phyloP scores from a whole-genome alignment of 176 grass and related monocot species.

The Aegilops sharonensis region DNA sequence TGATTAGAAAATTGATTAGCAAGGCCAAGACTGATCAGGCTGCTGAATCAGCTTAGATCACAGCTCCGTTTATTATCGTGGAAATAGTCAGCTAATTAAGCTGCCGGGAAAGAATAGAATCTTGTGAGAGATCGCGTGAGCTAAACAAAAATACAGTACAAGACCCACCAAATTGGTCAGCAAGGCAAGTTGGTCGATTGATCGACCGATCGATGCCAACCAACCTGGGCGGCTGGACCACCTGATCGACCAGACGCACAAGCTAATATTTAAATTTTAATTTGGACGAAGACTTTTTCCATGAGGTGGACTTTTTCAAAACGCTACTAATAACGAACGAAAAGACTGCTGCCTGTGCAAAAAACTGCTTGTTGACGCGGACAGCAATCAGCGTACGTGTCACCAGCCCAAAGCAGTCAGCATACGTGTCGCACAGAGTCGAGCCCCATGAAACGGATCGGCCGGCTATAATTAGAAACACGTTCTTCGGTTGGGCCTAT shows the following conservation, averaged over 20 bases:
- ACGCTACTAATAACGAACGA: not conserved
- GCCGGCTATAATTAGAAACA: constrained; percentile 6
- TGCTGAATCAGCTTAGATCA: constrained; percentile 28
- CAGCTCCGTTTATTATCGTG: not conserved
- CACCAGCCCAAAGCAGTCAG: not conserved
- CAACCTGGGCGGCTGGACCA: constrained; percentile 19
- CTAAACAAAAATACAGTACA: constrained; percentile 6
- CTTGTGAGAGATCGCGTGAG: constrained; percentile 22
- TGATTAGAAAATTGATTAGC: not conserved
- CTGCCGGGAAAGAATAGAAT: constrained; percentile 7
- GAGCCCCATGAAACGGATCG: not conserved
- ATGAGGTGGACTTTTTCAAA: not conserved
- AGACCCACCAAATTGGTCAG: constrained; percentile 7
- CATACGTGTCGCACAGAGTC: constrained; percentile 14
- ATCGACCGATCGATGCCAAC: constrained; percentile 7
- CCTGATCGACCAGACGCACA: not conserved
- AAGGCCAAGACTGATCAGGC: not conserved
- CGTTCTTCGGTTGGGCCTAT: not conserved
- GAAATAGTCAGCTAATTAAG: constrained; percentile 6
- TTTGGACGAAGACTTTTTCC: not conserved
- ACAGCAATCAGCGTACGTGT: not conserved
- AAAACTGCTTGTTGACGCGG: not conserved
- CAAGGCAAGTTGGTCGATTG: constrained; percentile 19
- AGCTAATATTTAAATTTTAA: not conserved
- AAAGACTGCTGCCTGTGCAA: not conserved